phyloP scores from a whole-genome alignment of 2,329 filamentous ascomycete genomes.

The Aspergillus phoenicis region DNA sequence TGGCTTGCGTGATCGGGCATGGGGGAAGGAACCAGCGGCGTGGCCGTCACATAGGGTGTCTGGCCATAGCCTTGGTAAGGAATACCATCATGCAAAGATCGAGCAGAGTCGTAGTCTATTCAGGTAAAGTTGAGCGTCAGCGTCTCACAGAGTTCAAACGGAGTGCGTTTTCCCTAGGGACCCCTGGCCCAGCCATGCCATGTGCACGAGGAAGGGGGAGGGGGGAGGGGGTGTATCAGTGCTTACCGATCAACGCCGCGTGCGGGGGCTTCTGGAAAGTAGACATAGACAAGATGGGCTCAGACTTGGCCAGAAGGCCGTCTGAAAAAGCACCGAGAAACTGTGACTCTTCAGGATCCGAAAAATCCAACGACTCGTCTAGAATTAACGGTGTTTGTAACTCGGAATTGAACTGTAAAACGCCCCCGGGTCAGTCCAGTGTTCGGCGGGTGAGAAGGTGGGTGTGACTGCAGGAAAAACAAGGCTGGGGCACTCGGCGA shows the following conservation, averaged over 20 bases:
- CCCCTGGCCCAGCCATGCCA: neutral
- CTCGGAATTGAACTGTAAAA: constrained; percentile 44
- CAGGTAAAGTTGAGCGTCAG: constrained; percentile 11
- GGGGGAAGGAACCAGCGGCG: constrained; percentile 43
- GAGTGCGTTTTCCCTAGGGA: neutral
- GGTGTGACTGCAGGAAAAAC: constrained; percentile 1
- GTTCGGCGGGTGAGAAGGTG: constrained; percentile 9
- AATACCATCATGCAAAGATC: constrained; percentile 42
- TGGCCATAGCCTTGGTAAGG: constrained; percentile 47
- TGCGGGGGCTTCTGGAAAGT: constrained; percentile 76
- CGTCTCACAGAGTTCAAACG: neutral
- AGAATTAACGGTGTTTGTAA: constrained; percentile 51
- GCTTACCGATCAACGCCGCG: constrained; percentile 81
- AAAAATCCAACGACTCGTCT: constrained; percentile 51
- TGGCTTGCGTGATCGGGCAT: constrained; percentile 46
- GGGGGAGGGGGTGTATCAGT: neutral
- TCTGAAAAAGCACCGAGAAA: constrained; percentile 50
- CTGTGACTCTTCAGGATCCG: constrained; percentile 49
- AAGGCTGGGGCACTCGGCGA: constrained; percentile 14
- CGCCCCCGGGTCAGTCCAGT: constrained; percentile 18
- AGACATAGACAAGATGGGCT: constrained; percentile 74
- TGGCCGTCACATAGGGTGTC: constrained; percentile 39
- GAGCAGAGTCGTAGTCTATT: constrained; percentile 42
- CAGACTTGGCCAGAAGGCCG: constrained; percentile 58
- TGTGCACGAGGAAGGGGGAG: too few relatives aligned